These are phyloP conservation scores for Rosa persica DNA, from an alignment of 306 rosid genomes.

Conservation along the genomic window DNA sequence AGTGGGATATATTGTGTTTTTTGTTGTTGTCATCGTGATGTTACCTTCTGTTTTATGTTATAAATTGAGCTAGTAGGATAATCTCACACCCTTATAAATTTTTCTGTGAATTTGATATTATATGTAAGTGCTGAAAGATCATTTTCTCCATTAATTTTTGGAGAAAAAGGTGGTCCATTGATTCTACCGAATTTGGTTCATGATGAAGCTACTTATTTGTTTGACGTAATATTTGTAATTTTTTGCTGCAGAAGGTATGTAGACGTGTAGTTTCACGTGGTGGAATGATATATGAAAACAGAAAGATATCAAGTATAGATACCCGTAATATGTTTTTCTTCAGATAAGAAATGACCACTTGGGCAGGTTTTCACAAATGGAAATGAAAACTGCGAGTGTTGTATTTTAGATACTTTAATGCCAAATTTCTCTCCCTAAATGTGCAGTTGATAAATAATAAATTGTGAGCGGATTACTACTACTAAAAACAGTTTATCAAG, in stretches of 20 bases:
- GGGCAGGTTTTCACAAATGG: background rate
- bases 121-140: conserved; percentile 33
- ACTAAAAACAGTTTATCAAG: background rate
- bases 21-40: conserved; percentile 21
- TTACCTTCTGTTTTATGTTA: conserved; percentile 28
- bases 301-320: background rate
- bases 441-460: background rate
- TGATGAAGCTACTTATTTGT: background rate
- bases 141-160: conserved; percentile 33
- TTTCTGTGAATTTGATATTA: conserved; percentile 27
- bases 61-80: conserved; percentile 22
- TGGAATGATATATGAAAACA: background rate
- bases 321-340: background rate
- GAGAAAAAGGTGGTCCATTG: conserved; percentile 6
- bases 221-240: background rate
- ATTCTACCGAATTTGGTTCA: background rate
- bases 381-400: background rate
- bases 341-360: background rate
- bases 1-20: conserved; percentile 43
- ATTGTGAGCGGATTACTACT: background rate
- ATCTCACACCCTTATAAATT: conserved; percentile 18
- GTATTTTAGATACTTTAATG: background rate
- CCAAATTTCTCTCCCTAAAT: background rate
- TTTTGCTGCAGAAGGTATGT: background rate
- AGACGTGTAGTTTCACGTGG: background rate